These are phyloP conservation scores for Austropuccinia psidii DNA, from an alignment of 1,284 basidiomycete genomes.

Conservation along the genomic window DNA sequence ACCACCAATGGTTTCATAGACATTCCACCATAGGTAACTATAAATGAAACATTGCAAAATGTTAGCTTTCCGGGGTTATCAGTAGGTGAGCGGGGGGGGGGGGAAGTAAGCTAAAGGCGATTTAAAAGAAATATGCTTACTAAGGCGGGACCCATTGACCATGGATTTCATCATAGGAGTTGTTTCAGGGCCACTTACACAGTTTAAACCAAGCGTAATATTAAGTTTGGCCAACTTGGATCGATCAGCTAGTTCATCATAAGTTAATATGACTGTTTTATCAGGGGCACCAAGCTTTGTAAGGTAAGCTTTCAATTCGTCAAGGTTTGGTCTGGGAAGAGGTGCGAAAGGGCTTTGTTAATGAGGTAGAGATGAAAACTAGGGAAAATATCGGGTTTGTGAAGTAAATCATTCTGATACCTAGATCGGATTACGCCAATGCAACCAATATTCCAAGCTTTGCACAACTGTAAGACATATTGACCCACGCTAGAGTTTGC, in stretches of 20 bases:
- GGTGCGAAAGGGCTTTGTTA: conserved; percentile 53
- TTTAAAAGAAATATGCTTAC: not conserved
- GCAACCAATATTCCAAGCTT: conserved; percentile 56
- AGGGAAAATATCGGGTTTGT: conserved; percentile 64
- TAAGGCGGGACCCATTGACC: conserved; percentile 45
- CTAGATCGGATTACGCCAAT: conserved; percentile 69
- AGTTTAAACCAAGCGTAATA: conserved; percentile 66
- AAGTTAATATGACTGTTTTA: conserved; percentile 9
- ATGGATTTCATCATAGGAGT: conserved; percentile 61
- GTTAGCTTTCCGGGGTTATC: not conserved
- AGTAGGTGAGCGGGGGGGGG: not conserved
- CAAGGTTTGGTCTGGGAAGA: conserved; percentile 36
- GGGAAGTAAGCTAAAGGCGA: not conserved
- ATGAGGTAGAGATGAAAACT: conserved; percentile 64
- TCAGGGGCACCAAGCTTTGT: not conserved
- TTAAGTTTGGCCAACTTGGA: conserved; percentile 43
- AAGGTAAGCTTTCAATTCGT: conserved; percentile 2
- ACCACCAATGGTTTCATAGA: conserved; percentile 67
- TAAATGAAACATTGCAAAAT: not conserved
- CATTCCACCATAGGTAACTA: conserved; percentile 79
- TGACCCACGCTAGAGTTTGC: conserved; percentile 51
- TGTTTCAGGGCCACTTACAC: conserved; percentile 65
- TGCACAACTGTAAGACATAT: conserved; percentile 43
- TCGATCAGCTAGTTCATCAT: conserved; percentile 49
- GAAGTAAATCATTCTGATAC: conserved; percentile 54